Evolutionary conservation across 306 rosid genomes (phyloP).

Genomic region (Begonia masoniana): DNA sequence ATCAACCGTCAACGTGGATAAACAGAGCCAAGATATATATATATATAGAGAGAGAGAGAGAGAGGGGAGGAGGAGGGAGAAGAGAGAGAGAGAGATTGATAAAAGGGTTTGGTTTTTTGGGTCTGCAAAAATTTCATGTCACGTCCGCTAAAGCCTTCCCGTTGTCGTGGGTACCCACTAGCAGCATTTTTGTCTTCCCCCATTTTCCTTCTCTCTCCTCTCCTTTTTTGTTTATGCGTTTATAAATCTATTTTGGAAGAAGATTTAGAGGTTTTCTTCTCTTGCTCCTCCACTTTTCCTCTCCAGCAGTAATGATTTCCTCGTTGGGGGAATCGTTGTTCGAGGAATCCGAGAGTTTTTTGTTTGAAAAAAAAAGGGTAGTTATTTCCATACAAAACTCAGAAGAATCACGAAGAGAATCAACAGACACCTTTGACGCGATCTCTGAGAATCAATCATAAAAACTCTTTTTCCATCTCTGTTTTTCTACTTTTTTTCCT

Average conservation of each 20-base stretch:
- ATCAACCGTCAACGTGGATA: neutral
- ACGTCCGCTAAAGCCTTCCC: slow-evolving; percentile 7
- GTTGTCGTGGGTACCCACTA: slow-evolving; percentile 49
- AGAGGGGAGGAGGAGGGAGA: no score
- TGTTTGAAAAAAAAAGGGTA: slow-evolving; percentile 15
- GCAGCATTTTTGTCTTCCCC: slow-evolving; percentile 40
- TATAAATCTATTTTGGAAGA: slow-evolving; percentile 13
- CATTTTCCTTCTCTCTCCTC: no score
- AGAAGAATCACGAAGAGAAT: slow-evolving; percentile 34
- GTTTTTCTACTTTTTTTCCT: slow-evolving; percentile 5
- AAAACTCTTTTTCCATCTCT: slow-evolving; percentile 3
- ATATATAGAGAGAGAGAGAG: no score
- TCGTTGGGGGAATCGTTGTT: slow-evolving; percentile 47
- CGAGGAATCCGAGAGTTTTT: slow-evolving; percentile 47
- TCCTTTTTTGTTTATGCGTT: neutral
- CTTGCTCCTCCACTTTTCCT: slow-evolving; percentile 10
- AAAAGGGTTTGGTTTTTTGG: slow-evolving; percentile 1
- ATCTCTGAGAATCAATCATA: no score
- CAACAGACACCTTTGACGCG: slow-evolving; percentile 4
- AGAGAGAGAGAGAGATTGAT: no score
- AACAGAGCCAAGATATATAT: no score
- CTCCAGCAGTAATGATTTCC: slow-evolving; percentile 45
- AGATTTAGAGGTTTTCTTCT: neutral
- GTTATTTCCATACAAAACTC: slow-evolving; percentile 12
- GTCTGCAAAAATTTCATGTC: slow-evolving; percentile 7